phyloP scores from a whole-genome alignment of 1,284 basidiomycete genomes.

The Trichosporon faecale region DNA sequence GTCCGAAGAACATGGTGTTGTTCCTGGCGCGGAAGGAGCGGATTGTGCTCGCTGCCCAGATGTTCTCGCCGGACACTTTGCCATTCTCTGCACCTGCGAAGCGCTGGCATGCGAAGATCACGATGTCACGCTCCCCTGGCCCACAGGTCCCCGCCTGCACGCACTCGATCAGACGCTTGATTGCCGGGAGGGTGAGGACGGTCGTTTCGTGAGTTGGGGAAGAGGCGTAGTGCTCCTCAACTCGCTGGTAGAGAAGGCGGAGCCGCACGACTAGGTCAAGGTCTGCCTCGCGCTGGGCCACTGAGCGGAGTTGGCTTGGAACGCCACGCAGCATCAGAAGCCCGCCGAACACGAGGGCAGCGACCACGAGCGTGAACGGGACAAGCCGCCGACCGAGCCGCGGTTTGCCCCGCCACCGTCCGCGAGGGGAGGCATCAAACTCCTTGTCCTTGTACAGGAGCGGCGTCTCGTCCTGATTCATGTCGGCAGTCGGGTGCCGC shows the following conservation, averaged over 20 bases:
- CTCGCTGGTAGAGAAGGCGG: neutral
- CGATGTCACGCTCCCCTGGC: neutral
- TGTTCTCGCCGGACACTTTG: neutral
- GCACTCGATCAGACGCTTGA: neutral
- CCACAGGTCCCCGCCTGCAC: neutral
- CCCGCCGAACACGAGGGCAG: neutral
- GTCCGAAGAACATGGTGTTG: conserved; percentile 35
- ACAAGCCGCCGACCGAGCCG: neutral
- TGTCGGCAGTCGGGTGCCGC: neutral
- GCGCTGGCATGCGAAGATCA: neutral
- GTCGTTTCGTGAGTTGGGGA: neutral
- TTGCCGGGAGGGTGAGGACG: neutral
- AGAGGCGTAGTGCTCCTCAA: neutral
- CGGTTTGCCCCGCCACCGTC: neutral
- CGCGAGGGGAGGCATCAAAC: neutral
- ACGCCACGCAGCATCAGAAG: neutral
- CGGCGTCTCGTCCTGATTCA: neutral
- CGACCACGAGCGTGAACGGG: neutral
- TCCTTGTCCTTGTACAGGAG: conserved; percentile 10
- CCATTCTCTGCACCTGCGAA: neutral
- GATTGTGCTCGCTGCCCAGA: conserved; percentile 34
- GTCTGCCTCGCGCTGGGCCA: neutral
- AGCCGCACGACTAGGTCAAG: neutral
- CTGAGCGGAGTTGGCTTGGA: neutral
- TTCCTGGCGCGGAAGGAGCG: conserved; percentile 30